Evolutionary conservation across 169 alveolate genomes (phyloP), one percentile per base, ranked within the genome.

Genomic region (Theileria orientalis): DNA sequence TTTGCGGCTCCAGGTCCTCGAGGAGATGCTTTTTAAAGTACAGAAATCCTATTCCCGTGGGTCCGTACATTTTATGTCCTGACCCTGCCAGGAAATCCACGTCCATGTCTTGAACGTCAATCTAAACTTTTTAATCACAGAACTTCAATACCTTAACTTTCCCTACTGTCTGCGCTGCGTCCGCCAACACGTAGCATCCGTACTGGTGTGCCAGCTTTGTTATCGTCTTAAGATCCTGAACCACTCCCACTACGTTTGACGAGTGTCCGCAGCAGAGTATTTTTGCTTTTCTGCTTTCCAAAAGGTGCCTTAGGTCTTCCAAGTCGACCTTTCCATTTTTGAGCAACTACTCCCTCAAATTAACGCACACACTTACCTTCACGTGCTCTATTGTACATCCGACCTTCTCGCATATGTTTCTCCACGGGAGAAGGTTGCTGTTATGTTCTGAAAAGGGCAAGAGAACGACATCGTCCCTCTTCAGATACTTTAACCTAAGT

Each of bases 341-440:
- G 54, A 37, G 62, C 29, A 78, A 61, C 86, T 78, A 70, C 30
- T 27, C 8, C 16, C 16, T 0, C 6, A 6, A 11, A 42, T n/a
- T 13, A 33, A n/a, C 1, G 52, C 14, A 16, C 3, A 30, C 52
- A 49, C 62, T 49, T 14, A 88, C 83, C 63, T 86, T 73, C 35
- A 84, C 46, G 57, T 60, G 83, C 57, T 73, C 57, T 41, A 88
- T 33, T 69, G 37, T 54, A 44, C 88, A 82, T 37, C 69, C 71
- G 67, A 68, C 69, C 32, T 41, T 41, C n/a, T 69, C 69, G 29
- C 60, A 37, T 21, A 73, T 56, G 37, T 78, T 61, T 63, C 84
- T 83, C 93, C 93, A 88, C n/a, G 93, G 93, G 6, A 88, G 41
- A 8, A 88, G 74, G 69, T 88, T 88, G 46, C 91, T 84, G 56